Conservation (phyloP, 805 yeast genomes). For the Candida maris region DNA sequence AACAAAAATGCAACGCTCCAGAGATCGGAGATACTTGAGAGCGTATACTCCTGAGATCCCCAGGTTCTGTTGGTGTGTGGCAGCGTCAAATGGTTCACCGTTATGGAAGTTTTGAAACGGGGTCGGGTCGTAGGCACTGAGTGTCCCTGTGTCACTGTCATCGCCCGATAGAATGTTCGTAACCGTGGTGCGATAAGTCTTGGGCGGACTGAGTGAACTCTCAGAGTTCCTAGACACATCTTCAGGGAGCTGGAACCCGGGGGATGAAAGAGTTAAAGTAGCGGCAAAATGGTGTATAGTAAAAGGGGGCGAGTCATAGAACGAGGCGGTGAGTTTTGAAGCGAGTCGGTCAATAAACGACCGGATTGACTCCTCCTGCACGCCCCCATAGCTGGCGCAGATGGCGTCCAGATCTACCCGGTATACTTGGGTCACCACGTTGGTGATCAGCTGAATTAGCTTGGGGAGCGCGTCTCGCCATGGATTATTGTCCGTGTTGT, state of each 20-base stretch:
- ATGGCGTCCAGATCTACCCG: slow-evolving; percentile 16
- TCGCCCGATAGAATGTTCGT: slow-evolving; percentile 17
- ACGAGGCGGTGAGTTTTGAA: slow-evolving; percentile 10
- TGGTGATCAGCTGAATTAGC: slow-evolving; percentile 7
- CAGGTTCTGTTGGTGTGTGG: not conserved
- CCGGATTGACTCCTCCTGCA: slow-evolving; percentile 12
- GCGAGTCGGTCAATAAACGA: slow-evolving; percentile 13
- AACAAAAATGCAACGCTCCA: slow-evolving; percentile 24
- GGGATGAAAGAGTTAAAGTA: slow-evolving; percentile 14
- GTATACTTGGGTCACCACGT: slow-evolving; percentile 11
- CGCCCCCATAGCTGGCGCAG: slow-evolving; percentile 12
- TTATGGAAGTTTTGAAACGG: not conserved
- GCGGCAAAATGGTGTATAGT: slow-evolving; percentile 22
- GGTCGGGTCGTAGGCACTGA: slow-evolving; percentile 14
- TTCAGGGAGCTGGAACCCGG: slow-evolving; percentile 11
- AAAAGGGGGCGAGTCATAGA: slow-evolving; percentile 28
- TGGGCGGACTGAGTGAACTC: slow-evolving; percentile 1
- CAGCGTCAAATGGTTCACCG: not conserved
- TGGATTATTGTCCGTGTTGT: not conserved
- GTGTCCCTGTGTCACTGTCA: slow-evolving; percentile 11
- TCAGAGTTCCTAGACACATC: slow-evolving; percentile 1
- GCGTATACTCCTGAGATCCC: slow-evolving; percentile 20
- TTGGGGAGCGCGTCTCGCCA: slow-evolving; percentile 16
- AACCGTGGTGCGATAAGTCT: slow-evolving; percentile 14
- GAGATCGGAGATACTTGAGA: slow-evolving; percentile 20